These are phyloP conservation scores for Verticillium nubilum DNA, from an alignment of 2,329 filamentous ascomycete species.

Conservation along the genomic window DNA sequence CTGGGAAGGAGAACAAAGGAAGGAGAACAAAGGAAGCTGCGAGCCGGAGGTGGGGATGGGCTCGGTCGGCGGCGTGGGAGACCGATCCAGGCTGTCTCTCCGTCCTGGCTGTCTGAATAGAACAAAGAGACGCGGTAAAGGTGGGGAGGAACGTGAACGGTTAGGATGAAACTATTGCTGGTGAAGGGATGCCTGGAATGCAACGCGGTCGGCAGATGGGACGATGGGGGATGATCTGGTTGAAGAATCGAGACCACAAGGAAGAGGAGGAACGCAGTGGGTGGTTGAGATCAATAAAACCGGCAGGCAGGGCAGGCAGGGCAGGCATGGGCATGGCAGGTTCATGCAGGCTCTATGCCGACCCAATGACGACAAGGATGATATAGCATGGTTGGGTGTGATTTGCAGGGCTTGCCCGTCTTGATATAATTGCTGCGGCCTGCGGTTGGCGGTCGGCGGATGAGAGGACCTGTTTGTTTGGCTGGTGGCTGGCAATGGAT, in stretches of 20 bases:
- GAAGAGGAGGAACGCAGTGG: background rate
- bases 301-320: background rate
- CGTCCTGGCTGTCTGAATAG: background rate
- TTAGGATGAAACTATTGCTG: background rate
- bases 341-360: background rate
- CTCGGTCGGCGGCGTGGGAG: background rate
- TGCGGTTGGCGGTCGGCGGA: no score
- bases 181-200: background rate
- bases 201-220: background rate
- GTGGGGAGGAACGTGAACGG: background rate
- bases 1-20: background rate
- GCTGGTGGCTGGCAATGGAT: background rate
- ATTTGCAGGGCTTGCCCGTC: background rate
- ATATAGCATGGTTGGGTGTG: background rate
- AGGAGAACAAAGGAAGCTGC: background rate
- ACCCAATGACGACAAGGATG: background rate
- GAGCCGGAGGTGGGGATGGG: background rate
- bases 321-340: background rate
- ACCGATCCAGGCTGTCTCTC: background rate
- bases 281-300: background rate
- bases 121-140: background rate
- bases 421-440: background rate
- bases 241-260: background rate
- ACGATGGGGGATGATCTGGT: background rate
- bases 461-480: background rate